phyloP scores from a whole-genome alignment of 225 moss, liverwort and hornwort species.

The Sphagnum tenellum region DNA sequence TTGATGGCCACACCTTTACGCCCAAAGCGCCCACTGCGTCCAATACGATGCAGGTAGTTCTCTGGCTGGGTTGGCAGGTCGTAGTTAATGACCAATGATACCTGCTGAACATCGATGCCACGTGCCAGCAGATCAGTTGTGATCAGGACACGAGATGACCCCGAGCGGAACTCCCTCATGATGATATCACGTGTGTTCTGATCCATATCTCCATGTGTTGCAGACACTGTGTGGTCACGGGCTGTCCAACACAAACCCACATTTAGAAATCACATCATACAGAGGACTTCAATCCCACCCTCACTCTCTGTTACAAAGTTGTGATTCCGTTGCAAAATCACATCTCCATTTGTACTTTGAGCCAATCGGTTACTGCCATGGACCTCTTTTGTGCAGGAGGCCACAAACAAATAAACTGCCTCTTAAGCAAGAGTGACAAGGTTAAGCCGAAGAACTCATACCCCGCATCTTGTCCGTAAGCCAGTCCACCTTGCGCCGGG shows the following conservation, averaged over 20 bases:
- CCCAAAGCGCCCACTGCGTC: slow-evolving; percentile 89
- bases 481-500: slow-evolving; percentile 98
- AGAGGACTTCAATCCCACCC: no score
- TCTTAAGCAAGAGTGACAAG: no score
- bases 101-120: slow-evolving; percentile 81
- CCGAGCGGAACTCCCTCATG: slow-evolving; percentile 86
- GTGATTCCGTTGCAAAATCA: no score
- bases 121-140: slow-evolving; percentile 97
- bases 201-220: slow-evolving; percentile 97
- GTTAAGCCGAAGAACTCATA: slow-evolving; percentile 20
- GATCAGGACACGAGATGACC: slow-evolving; percentile 85
- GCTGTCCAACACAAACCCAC: neutral
- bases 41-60: slow-evolving; percentile 92
- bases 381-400: no score
- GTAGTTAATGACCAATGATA: slow-evolving; percentile 66
- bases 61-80: slow-evolving; percentile 96
- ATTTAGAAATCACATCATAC: neutral
- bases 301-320: no score
- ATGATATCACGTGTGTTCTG: slow-evolving; percentile 94
- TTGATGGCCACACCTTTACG: slow-evolving; percentile 99
- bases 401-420: no score
- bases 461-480: slow-evolving; percentile 92
- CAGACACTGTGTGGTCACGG: slow-evolving; percentile 71
- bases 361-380: no score
- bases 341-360: no score